Evolutionary conservation across 108 stramenopile genomes (phyloP).

Genomic region (Cyclotella sp.): DNA sequence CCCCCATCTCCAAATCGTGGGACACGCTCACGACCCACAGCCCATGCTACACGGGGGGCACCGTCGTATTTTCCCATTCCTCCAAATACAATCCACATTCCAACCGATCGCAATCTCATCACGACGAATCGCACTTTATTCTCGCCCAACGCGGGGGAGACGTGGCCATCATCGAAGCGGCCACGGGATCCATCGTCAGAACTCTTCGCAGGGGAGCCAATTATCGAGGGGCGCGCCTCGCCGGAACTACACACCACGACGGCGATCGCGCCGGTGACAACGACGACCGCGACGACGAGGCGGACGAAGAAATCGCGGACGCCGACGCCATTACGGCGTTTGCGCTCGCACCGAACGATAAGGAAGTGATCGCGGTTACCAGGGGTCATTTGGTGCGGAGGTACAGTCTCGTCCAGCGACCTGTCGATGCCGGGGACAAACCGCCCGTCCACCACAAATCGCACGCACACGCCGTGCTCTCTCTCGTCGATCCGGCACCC

Average conservation of each 20-base stretch:
- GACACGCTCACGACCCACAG: conserved; percentile 65
- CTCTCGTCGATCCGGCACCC: conserved; percentile 44
- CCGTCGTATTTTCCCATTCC: conserved; percentile 55
- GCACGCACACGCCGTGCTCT: conserved; percentile 19
- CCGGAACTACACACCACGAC: conserved; percentile 8
- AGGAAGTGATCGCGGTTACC: conserved; percentile 69
- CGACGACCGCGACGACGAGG: conserved; percentile 29
- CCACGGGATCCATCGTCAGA: conserved; percentile 55
- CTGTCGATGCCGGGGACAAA: conserved; percentile 6
- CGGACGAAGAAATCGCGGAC: conserved; percentile 76
- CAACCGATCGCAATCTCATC: neutral
- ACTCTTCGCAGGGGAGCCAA: conserved; percentile 48
- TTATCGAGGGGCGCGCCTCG: conserved; percentile 20
- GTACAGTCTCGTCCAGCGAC: conserved; percentile 56
- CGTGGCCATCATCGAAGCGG: conserved; percentile 78
- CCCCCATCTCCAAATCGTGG: conserved; percentile 87
- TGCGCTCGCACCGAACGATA: conserved; percentile 66
- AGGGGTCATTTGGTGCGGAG: conserved; percentile 72
- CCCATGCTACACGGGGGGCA: conserved; percentile 85
- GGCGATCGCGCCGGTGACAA: neutral
- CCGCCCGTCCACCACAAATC: neutral
- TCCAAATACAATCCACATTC: neutral
- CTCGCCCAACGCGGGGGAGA: conserved; percentile 83
- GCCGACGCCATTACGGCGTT: conserved; percentile 82
- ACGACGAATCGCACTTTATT: conserved; percentile 54